Evolutionary conservation across 2,329 filamentous ascomycete species (phyloP), one percentile per base, ranked within the genome.

Genomic region (Ophiosphaerella korrae): DNA sequence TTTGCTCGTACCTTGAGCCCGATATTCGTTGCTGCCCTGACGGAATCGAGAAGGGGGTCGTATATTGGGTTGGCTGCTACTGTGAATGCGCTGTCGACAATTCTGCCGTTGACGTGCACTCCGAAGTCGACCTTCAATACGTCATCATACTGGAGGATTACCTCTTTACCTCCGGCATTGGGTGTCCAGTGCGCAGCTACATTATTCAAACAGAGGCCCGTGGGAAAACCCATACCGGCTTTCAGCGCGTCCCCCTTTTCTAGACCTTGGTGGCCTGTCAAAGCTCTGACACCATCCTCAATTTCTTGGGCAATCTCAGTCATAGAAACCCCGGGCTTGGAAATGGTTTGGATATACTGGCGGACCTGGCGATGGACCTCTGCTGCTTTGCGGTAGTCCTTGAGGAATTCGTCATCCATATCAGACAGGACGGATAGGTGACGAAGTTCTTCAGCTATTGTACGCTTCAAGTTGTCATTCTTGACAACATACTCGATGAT

Each of bases 301-400:
- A 96, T 94, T 13, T 87, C 87, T 67, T 92, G 85, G 9, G 90
- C 89, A 58, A 95, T 92, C 70, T 89, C 83, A 4, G 84, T 90
- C 73, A 96, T 77, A 8, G 83, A 85, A 77, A 89, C 83, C 21
- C 91, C 90, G 0, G 90, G 90, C 76, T 88, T 88, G 63, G 92
- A 88, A 62, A 82, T 86, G 66, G 85, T 86, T 74, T 90, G 87
- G 2, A 87, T 89, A 80, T 89, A 89, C 69, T 90, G 85, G 48
- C 90, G 87, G 50, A 94, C 90, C 71, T 95, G 90, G 51, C 91
- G 86, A 72, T 96, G 90, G 11, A 90, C 84, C 74, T 95, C 91
- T n/a, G 90, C 90, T 35, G 85, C 90, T 68, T 93, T 84, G 54
- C 91, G 88, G 71, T 92, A 94, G 67, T 95, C 90, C 45, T 80